phyloP scores from a whole-genome alignment of 2,329 filamentous ascomycete genomes.

The Aspergillus sp. region DNA sequence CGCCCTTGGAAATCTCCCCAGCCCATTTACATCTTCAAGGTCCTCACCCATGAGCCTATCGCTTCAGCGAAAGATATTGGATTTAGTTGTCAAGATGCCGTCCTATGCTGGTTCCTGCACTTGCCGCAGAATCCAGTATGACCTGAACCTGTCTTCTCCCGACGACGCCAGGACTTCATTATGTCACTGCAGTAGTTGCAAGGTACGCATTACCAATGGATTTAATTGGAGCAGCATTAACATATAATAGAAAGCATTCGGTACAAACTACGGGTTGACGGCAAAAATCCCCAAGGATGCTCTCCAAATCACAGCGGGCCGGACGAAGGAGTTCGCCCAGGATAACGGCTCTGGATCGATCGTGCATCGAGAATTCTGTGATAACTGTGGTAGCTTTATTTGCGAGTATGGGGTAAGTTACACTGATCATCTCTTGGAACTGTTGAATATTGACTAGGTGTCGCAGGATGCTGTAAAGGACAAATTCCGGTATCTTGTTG shows the following conservation, averaged over 20 bases:
- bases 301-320: conserved; percentile 42
- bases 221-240: neutral
- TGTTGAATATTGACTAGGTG: neutral
- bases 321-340: conserved; percentile 44
- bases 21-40: neutral
- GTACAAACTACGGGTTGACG: conserved; percentile 53
- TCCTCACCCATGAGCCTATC: neutral
- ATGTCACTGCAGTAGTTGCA: conserved; percentile 56
- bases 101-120: conserved; percentile 47
- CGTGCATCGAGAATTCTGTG: conserved; percentile 55
- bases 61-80: neutral
- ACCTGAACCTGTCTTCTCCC: conserved; percentile 44
- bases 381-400: conserved; percentile 52
- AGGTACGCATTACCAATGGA: conserved; percentile 28
- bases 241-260: conserved; percentile 50
- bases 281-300: conserved; percentile 50
- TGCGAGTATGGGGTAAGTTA: conserved; percentile 52
- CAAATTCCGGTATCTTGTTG: conserved; percentile 45
- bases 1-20: too few relatives aligned
- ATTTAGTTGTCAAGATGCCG: conserved; percentile 23
- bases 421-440: too few relatives aligned
- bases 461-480: conserved; percentile 32
- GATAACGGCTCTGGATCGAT: conserved; percentile 52
- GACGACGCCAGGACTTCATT: conserved; percentile 53
- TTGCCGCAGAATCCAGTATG: conserved; percentile 50